Base-by-base conservation (phyloP, 345 rosid genomes). In the Eucalyptus cloeziana region DNA sequence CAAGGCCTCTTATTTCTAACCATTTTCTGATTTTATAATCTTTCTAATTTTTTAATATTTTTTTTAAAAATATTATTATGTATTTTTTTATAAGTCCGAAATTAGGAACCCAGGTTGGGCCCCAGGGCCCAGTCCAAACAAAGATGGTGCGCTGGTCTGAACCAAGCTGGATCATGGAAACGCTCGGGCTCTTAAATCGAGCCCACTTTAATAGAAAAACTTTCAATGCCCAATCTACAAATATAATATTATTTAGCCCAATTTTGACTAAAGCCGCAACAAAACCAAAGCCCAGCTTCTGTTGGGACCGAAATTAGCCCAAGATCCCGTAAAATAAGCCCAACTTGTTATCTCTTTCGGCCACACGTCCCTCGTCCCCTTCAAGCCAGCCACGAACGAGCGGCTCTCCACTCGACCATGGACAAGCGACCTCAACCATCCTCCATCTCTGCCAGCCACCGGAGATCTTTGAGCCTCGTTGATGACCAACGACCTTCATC, bases 41-140 rank as follows among this genome's bases (percentile, higher is more conserved):
- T 56, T 56, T 0, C 30, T 9, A 56, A 56, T 56, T 56, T 9
- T 56, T 56, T 22, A 56, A 56, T 56, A 1, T 8, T 40, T 40
- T 54, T 51, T 22, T 19, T 17, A 7, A 7, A 7, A 21, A 0
- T 54, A 54, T 56, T 56, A 56, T 24, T 24, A 56, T 24, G 30
- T 56, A 8, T 56, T 0, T 56, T 56, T 0, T 56, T 56, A 56
- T 56, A 56, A 56, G 62, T 56, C 6, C 0, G 0, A 56, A 56
- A 24, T 24, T 56, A 56, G 62, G 62, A 56, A 56, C 62, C 30
- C 6, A 24, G 30, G 62, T 56, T 24, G 62, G 62, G 13, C 62
- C 62, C 0, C 0, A 56, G 1, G 62, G 62, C 62, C 62, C 6
- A 56, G 1, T 56, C 62, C 62, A 24, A 56, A 56, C 62, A 24